Percentiles rank a stretch among this genome's conserved stretches.
Conservation (phyloP, 75 land plant species). For the Pinus tabuliformis region DNA sequence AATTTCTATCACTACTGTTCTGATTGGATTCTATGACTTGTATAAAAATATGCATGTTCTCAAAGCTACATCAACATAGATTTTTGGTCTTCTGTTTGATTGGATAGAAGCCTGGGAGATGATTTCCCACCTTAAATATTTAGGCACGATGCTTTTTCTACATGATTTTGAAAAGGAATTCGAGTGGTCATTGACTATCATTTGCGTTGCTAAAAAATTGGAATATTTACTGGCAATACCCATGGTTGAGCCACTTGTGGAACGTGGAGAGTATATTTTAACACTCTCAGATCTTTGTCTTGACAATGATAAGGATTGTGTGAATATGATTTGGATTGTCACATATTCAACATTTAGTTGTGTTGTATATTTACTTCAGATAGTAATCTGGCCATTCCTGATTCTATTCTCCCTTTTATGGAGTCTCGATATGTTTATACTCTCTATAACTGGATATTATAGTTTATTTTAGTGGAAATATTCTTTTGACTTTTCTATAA, state of each 20-base stretch:
- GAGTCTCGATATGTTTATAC: constrained; percentile 47
- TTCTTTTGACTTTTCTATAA: background rate
- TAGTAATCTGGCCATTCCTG: constrained; percentile 50
- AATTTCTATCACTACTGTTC: constrained; percentile 72
- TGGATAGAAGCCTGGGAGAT: constrained; percentile 91
- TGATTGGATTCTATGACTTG: constrained; percentile 94
- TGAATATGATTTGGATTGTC: constrained; percentile 25
- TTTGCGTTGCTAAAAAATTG: constrained; percentile 42
- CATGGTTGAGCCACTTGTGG: constrained; percentile 50
- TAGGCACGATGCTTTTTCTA: constrained; percentile 90
- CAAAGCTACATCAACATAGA: constrained; percentile 68
- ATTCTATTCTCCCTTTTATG: constrained; percentile 28
- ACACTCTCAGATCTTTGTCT: constrained; percentile 57
- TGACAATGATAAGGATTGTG: constrained; percentile 26
- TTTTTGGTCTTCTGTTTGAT: constrained; percentile 85
- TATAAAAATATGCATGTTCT: constrained; percentile 95
- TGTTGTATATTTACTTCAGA: constrained; percentile 19
- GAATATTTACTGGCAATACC: constrained; percentile 49
- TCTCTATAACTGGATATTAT: background rate
- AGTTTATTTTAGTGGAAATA: background rate
- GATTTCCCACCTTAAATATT: constrained; percentile 76
- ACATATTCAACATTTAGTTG: constrained; percentile 21
- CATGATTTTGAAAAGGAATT: constrained; percentile 85
- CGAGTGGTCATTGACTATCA: constrained; percentile 45
- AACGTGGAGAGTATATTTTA: constrained; percentile 37